phyloP scores from a whole-genome alignment of 2,329 filamentous ascomycete genomes.

The Paecilomyces sp. region DNA sequence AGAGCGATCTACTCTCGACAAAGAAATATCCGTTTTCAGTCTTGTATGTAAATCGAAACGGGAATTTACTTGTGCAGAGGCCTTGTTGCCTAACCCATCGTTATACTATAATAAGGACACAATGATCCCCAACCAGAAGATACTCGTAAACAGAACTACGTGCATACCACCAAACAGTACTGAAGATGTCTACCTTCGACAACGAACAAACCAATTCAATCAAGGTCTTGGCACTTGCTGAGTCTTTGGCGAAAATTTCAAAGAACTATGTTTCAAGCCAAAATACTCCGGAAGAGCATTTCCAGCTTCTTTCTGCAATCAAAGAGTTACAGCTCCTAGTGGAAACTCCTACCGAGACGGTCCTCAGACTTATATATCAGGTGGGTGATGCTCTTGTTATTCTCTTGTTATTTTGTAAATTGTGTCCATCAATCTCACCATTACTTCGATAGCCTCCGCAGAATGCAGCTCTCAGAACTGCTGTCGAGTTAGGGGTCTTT shows the following conservation, averaged over 20 bases:
- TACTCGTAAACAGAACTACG: background rate
- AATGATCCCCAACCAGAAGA: background rate
- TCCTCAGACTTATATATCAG: slow-evolving; percentile 26
- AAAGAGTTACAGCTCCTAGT: slow-evolving; percentile 19
- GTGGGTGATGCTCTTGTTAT: slow-evolving; percentile 8
- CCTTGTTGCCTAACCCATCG: background rate
- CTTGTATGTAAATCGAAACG: background rate
- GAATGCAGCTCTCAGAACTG: slow-evolving; percentile 23
- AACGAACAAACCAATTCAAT: background rate
- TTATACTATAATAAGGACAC: background rate
- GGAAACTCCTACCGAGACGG: slow-evolving; percentile 25
- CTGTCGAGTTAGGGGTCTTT: slow-evolving; percentile 24
- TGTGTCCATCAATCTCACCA: background rate
- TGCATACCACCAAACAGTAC: background rate
- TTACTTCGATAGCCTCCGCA: slow-evolving; percentile 20
- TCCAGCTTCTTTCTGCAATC: slow-evolving; percentile 19
- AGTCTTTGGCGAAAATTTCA: background rate
- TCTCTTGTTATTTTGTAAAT: background rate
- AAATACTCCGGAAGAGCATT: slow-evolving; percentile 28
- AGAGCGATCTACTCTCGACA: background rate
- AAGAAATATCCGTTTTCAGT: background rate
- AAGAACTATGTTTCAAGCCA: background rate
- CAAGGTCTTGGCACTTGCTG: background rate
- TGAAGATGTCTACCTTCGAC: background rate
- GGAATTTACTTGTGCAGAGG: background rate